Evolutionary conservation across 352 stramenopile genomes (phyloP), one percentile per base, ranked within the genome.

Genomic region (Phytophthora vignae): DNA sequence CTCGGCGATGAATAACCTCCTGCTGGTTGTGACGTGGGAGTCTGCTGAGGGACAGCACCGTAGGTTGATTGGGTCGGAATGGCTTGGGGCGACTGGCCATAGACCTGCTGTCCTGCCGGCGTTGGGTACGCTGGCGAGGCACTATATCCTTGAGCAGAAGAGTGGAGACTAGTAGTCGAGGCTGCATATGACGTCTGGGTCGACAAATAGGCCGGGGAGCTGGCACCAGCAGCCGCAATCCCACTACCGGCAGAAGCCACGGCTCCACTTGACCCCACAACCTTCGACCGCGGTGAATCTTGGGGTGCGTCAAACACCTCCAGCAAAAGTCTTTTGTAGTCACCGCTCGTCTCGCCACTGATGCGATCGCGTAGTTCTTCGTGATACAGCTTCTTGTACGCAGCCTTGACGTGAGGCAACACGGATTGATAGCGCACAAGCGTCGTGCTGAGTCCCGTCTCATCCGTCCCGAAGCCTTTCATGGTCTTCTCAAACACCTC

Each of bases 401-500:
- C 79, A 48, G 53, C 38, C 64, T 90, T 88, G 6, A 91, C 80
- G 15, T 91, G 55, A 7, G 81, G 83, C 7, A 91, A 55, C 25
- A 90, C 44, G 10, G 72, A 79, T 46, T 90, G 80, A 64, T 90
- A 92, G 36, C 85, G 83, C 61, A 92, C 81, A 17, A 92, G 52
- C 14, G 80, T 70, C 15, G 82, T 87, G 60, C 81, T 91, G 2
- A 92, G 60, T 9, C 69, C 73, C 3, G 78, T 85, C 48, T 91
- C 83, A 65, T 93, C 84, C 38, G 82, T 91, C 12, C 82, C 85
- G 57, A 91, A 87, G 19, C 82, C 85, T 64, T 90, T 91, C 83
- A 92, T 88, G 6, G 83, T 91, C 58, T 83, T 84, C 56, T 92
- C 85, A 69, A 92, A 90, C 25, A 88, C 71, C 55, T 92, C 82